Evolutionary conservation across 805 yeast species (phyloP), one percentile per base, ranked within the genome.

Genomic region (Metschnikowia baotianmanensis): DNA sequence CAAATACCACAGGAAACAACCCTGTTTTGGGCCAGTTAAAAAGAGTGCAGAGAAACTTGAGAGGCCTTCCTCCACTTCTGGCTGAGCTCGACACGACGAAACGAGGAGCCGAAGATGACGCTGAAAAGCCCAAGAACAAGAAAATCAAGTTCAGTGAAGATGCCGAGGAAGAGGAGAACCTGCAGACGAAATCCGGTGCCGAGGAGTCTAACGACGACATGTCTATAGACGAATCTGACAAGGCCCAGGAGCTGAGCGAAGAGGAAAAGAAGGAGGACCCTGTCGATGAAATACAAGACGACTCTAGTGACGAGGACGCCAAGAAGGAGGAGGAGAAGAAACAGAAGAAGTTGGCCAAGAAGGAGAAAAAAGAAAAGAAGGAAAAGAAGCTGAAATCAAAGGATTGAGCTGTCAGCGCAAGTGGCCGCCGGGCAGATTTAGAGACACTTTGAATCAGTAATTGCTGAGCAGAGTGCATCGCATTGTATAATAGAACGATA

Each of bases 21-120:
- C 70, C 77, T 20, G 68, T 75, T 15, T 52, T 69, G 46, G 70
- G 85, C 43, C 95, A 86, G 65, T 68, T 86, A 53, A 75, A 71
- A 53, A 74, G 95, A 58, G 68, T 85, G 29, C 91, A 83, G 57
- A 75, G 95, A 63, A 87, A 83, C 48, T 75, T 86, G 50, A 71
- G 88, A 50, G 95, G 95, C 1, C 71, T 86, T 43, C 91, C 95
- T 8, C 95, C 95, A 26, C 53, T 62, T 46, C 53, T 47, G 52
- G 60, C 56, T 22, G 61, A 52, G 31, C 50, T 51, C 25, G 48
- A 45, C 25, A 13, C 38, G 12, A 38, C 40, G 34, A 42, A 38
- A 33, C 35, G 42, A 15, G 39, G 31, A 4, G 39, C 32, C 10
- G 47, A 43, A 15, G 45, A 28, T 1, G 21, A 16, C 21, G 27